Base-by-base conservation (phyloP, 1,284 basidiomycete genomes). In the Athelia psychrophila region DNA sequence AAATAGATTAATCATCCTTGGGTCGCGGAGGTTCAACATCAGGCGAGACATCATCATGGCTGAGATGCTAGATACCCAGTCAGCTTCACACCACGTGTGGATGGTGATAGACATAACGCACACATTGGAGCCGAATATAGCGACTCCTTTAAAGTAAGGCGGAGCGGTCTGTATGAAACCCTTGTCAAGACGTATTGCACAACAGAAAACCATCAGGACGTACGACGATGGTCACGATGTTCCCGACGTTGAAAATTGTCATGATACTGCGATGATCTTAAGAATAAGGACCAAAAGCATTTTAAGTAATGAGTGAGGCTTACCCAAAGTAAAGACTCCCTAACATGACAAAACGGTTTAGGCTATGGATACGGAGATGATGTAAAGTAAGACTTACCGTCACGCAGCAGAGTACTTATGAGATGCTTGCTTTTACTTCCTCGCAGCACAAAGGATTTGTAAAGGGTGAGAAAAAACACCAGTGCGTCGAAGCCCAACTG, bases 381-480 rank as follows among this genome's bases (percentile, higher is more conserved):
- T 72, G 48, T 8, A 19, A n/a, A 36, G 19, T 18, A 40, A 10
- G 25, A 44, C 66, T 40, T 53, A 68, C 70, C 70, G 63, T 75
- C 73, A 38, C 74, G 65, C n/a, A 74, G 51, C 19, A 76, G 50
- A n/a, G 71, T 53, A 23, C 50, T 52, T 9, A 73, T 45, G 22
- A 76, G 51, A 25, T 56, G 62, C 3, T 60, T 54, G 13, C 58
- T 59, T 18, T 56, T 54, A 20, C 48, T 52, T 9, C 62, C 60
- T 10, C 61, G 62, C 0, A 67, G 44, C 2, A 52, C 57, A 9
- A 74, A 59, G 5, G 74, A 67, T 53, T 76, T 76, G 54, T 67
- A 72, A 16, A 76, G 54, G n/a, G 76, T 78, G 59, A 76, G 66
- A 3, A 55, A 57, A 52, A 77, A 74, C 13, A 76, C 66, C 40